Conservation (phyloP, 768 basidiomycete species). For the Boletellus ananas region DNA sequence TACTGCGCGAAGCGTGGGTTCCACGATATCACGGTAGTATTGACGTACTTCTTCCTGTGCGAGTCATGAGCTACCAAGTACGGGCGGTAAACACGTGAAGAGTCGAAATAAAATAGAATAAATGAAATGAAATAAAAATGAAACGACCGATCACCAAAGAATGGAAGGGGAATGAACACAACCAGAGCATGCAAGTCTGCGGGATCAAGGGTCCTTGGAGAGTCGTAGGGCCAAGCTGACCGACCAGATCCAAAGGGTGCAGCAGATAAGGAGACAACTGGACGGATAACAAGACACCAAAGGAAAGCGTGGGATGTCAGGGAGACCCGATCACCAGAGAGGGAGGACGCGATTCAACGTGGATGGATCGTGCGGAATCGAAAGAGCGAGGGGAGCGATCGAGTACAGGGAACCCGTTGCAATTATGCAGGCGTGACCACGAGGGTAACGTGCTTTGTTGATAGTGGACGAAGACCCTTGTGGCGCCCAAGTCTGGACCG, state of each 20-base stretch:
- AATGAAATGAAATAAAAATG: background rate
- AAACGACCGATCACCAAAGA: conserved; percentile 4
- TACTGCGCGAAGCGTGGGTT: conserved; percentile 27
- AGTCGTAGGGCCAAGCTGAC: conserved; percentile 5
- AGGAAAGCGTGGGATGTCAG: conserved; percentile 1
- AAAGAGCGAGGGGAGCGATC: conserved; percentile 6
- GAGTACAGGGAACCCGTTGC: conserved; percentile 6
- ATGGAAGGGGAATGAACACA: conserved; percentile 8
- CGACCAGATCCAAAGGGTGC: conserved; percentile 7
- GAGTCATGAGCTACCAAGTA: conserved; percentile 16
- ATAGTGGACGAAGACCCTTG: conserved; percentile 16
- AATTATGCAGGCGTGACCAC: conserved; percentile 10
- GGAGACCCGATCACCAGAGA: conserved; percentile 6
- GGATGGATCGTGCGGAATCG: conserved; percentile 5
- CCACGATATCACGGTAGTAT: conserved; percentile 28
- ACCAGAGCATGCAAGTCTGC: conserved; percentile 2
- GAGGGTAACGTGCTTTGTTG: conserved; percentile 18
- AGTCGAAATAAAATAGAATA: conserved; percentile 5
- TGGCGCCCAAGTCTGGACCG: conserved; percentile 8
- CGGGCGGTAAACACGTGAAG: conserved; percentile 4
- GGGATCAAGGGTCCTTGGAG: conserved; percentile 17
- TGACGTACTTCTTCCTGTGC: conserved; percentile 34
- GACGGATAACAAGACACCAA: conserved; percentile 4
- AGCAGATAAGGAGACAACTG: conserved; percentile 2
- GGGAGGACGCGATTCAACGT: conserved; percentile 11